Evolutionary conservation across 2,329 filamentous ascomycete species (phyloP).

Genomic region (Diplodia corticola): DNA sequence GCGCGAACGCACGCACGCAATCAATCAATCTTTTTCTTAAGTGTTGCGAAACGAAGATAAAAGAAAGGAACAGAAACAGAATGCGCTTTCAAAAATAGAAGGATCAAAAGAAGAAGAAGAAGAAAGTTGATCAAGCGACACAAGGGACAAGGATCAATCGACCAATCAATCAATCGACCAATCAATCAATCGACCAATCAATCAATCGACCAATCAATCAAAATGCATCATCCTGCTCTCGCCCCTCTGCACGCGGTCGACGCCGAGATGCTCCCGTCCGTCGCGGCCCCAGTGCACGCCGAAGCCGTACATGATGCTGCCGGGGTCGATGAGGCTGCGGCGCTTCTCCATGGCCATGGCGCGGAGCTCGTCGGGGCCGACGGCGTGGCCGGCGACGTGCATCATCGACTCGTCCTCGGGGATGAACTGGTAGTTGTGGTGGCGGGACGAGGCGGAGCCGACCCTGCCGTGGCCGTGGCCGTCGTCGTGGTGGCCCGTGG

Average conservation of each 20-base stretch:
- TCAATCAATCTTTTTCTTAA: neutral
- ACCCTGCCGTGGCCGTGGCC: neutral
- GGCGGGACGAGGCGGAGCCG: neutral
- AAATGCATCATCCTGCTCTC: conserved; percentile 30
- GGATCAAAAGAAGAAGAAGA: neutral
- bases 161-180: neutral
- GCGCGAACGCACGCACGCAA: neutral
- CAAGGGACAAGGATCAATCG: too few species aligned
- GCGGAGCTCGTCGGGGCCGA: neutral
- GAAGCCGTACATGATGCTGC: conserved; percentile 54
- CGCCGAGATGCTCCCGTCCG: conserved; percentile 59
- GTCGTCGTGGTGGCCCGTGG: too few species aligned
- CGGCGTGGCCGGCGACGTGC: neutral
- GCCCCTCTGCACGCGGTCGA: conserved; percentile 51
- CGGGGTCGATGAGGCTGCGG: conserved; percentile 33
- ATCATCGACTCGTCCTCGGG: neutral
- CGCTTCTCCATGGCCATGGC: conserved; percentile 25
- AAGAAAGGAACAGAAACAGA: neutral
- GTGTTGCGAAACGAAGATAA: neutral
- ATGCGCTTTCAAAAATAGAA: neutral
- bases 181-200: neutral
- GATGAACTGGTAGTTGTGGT: neutral
- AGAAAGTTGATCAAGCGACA: neutral
- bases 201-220: conserved; percentile 15
- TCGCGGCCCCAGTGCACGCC: conserved; percentile 60